phyloP scores from a whole-genome alignment of 163 green algal species.

The Scenedesmus sp. region DNA sequence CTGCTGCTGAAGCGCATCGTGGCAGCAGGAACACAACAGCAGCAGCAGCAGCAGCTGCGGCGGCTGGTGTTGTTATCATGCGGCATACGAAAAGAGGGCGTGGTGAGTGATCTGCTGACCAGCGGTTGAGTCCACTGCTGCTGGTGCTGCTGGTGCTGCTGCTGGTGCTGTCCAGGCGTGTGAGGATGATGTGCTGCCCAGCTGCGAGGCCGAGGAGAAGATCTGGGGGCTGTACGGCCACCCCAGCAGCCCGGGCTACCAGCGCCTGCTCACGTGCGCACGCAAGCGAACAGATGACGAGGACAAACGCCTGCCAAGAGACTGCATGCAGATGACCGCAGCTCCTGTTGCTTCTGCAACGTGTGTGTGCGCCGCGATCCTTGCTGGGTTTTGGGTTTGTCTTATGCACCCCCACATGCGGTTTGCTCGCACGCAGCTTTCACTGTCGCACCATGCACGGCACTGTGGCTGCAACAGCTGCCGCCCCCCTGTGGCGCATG shows the following conservation, averaged over 20 bases:
- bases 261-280: slow-evolving; percentile 23
- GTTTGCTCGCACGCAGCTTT: too few relatives aligned
- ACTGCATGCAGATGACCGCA: not conserved
- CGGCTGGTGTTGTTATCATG: not conserved
- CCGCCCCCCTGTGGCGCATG: too few relatives aligned
- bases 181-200: not conserved
- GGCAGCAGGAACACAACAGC: not conserved
- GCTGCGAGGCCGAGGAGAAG: not conserved
- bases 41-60: not conserved
- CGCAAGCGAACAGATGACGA: too few relatives aligned
- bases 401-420: too few relatives aligned
- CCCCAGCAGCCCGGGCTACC: not conserved
- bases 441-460: too few relatives aligned
- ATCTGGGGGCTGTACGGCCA: slow-evolving; percentile 11
- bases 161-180: not conserved
- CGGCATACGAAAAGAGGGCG: too few relatives aligned
- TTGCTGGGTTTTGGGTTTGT: too few relatives aligned
- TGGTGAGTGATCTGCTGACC: too few relatives aligned
- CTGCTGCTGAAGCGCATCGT: not conserved
- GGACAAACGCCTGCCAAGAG: too few relatives aligned
- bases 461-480: too few relatives aligned
- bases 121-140: too few relatives aligned
- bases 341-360: not conserved
- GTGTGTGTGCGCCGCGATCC: not conserved
- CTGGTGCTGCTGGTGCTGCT: not conserved